These are phyloP conservation scores for button mushroom (Agaricus bisporus) DNA, from an alignment of 768 basidiomycete species.

Conservation along the genomic window DNA sequence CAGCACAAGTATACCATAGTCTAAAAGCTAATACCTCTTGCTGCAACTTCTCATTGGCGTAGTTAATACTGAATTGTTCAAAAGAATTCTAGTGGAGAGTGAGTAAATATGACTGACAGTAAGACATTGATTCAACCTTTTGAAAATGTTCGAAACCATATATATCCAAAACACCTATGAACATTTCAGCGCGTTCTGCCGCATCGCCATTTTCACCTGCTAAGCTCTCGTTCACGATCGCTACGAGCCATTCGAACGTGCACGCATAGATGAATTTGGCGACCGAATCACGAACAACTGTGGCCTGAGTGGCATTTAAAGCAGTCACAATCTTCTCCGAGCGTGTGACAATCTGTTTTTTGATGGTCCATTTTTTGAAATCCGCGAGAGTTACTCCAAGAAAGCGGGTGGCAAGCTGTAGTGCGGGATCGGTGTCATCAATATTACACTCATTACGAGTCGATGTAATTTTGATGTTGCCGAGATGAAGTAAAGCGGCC, in stretches of 20 bases:
- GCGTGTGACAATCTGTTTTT: conserved; percentile 94
- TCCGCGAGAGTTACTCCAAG: conserved; percentile 85
- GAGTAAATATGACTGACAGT: conserved; percentile 1
- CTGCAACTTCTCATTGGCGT: conserved; percentile 96
- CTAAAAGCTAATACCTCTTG: conserved; percentile 67
- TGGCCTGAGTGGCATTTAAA: conserved; percentile 83
- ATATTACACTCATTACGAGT: conserved; percentile 77
- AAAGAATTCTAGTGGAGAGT: conserved; percentile 61
- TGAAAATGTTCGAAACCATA: conserved; percentile 98
- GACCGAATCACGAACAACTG: conserved; percentile 91
- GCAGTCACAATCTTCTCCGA: conserved; percentile 92
- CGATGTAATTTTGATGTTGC: conserved; percentile 89
- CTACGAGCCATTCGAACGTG: conserved; percentile 97
- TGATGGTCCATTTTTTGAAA: conserved; percentile 98
- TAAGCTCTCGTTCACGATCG: conserved; percentile 94
- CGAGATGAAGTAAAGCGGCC: conserved; percentile 92
- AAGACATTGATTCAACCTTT: conserved; percentile 47
- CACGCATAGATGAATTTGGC: conserved; percentile 99
- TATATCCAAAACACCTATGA: conserved; percentile 98
- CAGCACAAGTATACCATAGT: conserved; percentile 2
- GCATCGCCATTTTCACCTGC: conserved; percentile 93
- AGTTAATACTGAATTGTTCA: conserved; percentile 99
- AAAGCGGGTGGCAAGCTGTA: conserved; percentile 80
- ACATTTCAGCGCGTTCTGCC: conserved; percentile 89
- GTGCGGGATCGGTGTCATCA: conserved; percentile 75